Evolutionary conservation across 176 grass and related monocot genomes (phyloP).

Genomic region (Eleusine indica): DNA sequence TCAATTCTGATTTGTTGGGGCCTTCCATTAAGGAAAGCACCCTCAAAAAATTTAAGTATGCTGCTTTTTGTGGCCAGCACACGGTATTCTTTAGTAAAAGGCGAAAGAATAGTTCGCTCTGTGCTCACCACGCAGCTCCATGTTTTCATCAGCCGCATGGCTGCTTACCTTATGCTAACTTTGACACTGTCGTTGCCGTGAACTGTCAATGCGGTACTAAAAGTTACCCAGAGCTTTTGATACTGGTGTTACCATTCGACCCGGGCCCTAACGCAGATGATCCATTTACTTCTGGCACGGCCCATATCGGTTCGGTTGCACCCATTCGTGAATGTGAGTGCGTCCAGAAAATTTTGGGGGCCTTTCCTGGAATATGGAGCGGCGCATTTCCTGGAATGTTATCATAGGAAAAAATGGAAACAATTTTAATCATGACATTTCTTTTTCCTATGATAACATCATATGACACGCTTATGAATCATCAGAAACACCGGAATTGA

Average conservation of each 20-base stretch:
- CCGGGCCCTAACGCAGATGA: background rate
- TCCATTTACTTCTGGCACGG: background rate
- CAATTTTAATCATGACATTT: no score
- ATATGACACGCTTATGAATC: no score
- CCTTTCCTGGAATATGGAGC: no score
- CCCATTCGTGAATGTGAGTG: no score
- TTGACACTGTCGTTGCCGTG: accelerated
- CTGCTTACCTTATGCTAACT: background rate
- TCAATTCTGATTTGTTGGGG: background rate
- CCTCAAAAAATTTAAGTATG: conserved; percentile 28
- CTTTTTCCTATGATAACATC: no score
- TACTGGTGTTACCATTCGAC: background rate
- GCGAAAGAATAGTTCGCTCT: conserved; percentile 68
- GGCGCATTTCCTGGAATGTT: no score
- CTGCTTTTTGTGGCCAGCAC: conserved; percentile 20
- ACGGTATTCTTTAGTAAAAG: conserved; percentile 86
- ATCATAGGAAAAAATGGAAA: no score
- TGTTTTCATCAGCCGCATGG: accelerated
- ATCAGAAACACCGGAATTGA: no score
- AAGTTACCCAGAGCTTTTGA: background rate
- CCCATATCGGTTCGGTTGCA: no score
- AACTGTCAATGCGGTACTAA: background rate
- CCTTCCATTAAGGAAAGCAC: background rate
- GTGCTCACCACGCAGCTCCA: conserved; percentile 41
- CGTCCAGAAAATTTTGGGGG: no score